Conservation (phyloP, 192 early-diverging fungal genomes). For the Bifiguratus adelaidae region DNA sequence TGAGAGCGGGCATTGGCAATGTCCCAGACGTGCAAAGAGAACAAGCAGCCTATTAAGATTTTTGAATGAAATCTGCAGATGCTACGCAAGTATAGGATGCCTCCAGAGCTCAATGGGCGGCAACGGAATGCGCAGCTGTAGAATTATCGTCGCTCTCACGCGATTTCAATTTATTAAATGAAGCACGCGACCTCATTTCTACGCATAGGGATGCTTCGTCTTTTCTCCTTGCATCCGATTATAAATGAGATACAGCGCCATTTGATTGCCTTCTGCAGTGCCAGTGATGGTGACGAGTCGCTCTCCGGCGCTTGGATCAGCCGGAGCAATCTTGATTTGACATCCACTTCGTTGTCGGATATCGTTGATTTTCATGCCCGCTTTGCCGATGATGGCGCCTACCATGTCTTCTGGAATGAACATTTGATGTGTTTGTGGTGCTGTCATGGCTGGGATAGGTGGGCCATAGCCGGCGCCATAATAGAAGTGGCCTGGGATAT, state of each 20-base stretch:
- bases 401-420: slow-evolving; percentile 58
- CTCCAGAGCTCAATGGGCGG: no score
- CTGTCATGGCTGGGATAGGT: background rate
- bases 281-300: slow-evolving; percentile 88
- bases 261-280: slow-evolving; percentile 77
- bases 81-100: no score
- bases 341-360: slow-evolving; percentile 69
- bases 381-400: slow-evolving; percentile 94
- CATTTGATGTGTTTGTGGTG: slow-evolving; percentile 45
- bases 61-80: no score
- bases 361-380: slow-evolving; percentile 72
- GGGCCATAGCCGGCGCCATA: background rate
- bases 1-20: no score
- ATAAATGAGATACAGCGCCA: slow-evolving; percentile 88
- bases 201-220: no score
- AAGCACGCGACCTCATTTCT: no score
- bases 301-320: slow-evolving; percentile 55
- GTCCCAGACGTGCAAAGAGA: no score
- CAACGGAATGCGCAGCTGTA: no score
- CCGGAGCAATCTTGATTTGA: slow-evolving; percentile 83
- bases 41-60: no score
- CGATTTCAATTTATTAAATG: no score
- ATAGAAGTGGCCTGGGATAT: background rate
- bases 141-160: no score
- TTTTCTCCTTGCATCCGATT: slow-evolving; percentile 79